Base-by-base conservation (phyloP, 2,329 filamentous ascomycete species). In the Aureobasidium sp. region DNA sequence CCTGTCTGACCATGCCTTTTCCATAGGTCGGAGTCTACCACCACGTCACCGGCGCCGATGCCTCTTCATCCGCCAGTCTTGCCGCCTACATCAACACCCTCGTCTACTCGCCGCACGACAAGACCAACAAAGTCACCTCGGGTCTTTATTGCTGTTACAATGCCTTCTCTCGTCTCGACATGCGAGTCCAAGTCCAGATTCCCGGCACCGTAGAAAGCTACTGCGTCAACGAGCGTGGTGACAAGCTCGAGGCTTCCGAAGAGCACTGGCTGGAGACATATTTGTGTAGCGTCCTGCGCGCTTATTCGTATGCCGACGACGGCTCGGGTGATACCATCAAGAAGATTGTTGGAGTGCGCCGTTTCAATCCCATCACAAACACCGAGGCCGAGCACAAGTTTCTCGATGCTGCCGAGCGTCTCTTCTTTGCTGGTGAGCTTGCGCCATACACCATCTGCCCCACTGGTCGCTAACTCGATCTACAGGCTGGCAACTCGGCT, bases 71-170 rank as follows among this genome's bases (percentile, higher is more conserved):
- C 10, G 94, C 94, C 63, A 97, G 93, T 77, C 79, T 99, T 63
- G 94, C 94, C 44, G 94, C 94, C 68, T 99, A 99, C 76, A 96
- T 99, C 77, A 99, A 97, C 76, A 97, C 93, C 42, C 82, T 99
- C 64, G 97, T 92, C 49, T 95, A 97, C 77, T 88, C 88, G 66
- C 89, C 93, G 59, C 85, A 88, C 66, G 89, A 93, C 67, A 91
- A 90, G 72, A 81, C 88, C 64, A 85, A 89, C 72, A 97, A 97
- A 78, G 94, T 97, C 62, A 88, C 91, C 9, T 94, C 95, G 66
- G 94, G 94, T 5, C 81, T 96, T 42, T 97, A 97, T 77, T 97
- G 94, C 77, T 99, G 94, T 77, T 99, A 99, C 82, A 99, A 99
- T 90, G 94, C 94, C 66, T 97, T 99, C 75, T 97, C 94, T 5